These are phyloP conservation scores for Debaryomyces udenii DNA, from an alignment of 1,139 yeast species.

Conservation along the genomic window DNA sequence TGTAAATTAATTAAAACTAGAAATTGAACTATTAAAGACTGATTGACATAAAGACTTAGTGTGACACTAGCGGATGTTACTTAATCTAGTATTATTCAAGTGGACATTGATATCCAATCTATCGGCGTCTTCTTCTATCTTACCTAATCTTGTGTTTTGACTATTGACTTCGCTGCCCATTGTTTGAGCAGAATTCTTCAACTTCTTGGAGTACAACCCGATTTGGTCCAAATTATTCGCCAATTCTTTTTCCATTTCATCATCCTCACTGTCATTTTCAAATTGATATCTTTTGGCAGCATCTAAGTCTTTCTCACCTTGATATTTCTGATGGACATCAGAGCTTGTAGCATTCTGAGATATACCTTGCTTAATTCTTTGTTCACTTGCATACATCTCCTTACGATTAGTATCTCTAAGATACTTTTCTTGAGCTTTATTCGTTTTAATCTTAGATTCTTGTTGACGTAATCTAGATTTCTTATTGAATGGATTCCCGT, in stretches of 20 bases:
- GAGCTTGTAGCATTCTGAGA: constrained; percentile 40
- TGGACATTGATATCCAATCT: constrained; percentile 58
- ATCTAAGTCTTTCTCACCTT: constrained; percentile 49
- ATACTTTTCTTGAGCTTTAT: constrained; percentile 64
- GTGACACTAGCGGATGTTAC: constrained; percentile 44
- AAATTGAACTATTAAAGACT: no score
- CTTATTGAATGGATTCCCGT: constrained; percentile 84
- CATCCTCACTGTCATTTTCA: constrained; percentile 60
- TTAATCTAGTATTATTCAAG: constrained; percentile 49
- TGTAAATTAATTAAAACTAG: no score
- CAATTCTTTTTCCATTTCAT: constrained; percentile 60
- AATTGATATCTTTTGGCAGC: constrained; percentile 55
- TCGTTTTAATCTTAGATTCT: constrained; percentile 71
- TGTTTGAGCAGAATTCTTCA: constrained; percentile 47
- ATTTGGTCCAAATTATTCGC: constrained; percentile 58
- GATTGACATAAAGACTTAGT: no score
- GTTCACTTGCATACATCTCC: constrained; percentile 51
- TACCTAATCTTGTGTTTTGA: constrained; percentile 51
- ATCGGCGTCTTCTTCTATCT: constrained; percentile 60
- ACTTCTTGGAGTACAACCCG: constrained; percentile 44
- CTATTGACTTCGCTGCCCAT: constrained; percentile 53
- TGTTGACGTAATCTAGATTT: constrained; percentile 74
- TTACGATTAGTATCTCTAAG: constrained; percentile 44
- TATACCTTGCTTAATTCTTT: constrained; percentile 47
- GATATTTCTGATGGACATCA: constrained; percentile 51